These are phyloP conservation scores for Corylus heterophylla DNA, from an alignment of 306 rosid species.

Conservation along the genomic window DNA sequence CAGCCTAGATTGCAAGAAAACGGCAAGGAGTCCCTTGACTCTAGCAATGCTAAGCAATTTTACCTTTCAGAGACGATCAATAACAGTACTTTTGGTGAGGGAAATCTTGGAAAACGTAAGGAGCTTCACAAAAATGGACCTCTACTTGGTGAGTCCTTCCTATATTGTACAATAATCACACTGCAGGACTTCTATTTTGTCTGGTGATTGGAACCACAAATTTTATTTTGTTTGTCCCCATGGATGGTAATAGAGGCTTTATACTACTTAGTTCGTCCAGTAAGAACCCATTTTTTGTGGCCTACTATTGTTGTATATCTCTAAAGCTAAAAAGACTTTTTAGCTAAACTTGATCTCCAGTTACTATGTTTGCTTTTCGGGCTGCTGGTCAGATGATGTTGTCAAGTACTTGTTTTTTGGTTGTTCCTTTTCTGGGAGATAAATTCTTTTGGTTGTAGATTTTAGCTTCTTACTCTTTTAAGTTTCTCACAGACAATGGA, in stretches of 20 bases:
- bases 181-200: not conserved
- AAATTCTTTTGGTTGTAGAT: not conserved
- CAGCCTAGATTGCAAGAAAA: conserved; percentile 1
- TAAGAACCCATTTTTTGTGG: not conserved
- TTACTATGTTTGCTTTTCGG: not conserved
- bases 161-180: not conserved
- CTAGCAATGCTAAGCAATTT: not conserved
- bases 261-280: not conserved
- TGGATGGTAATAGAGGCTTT: not conserved
- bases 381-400: not conserved
- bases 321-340: not conserved
- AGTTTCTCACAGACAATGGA: conserved; percentile 19
- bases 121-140: conserved; percentile 14
- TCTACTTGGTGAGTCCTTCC: conserved; percentile 22
- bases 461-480: conserved; percentile 2
- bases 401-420: not conserved
- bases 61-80: not conserved
- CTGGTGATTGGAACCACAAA: not conserved
- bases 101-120: conserved; percentile 18
- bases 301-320: not conserved
- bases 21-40: not conserved
- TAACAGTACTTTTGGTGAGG: conserved; percentile 2
- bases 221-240: not conserved
- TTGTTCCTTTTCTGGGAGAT: not conserved
- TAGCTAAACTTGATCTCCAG: not conserved